Evolutionary conservation across 257 asterid genomes (phyloP), one percentile per base, ranked within the genome.

Genomic region (Forsythia viridissima): DNA sequence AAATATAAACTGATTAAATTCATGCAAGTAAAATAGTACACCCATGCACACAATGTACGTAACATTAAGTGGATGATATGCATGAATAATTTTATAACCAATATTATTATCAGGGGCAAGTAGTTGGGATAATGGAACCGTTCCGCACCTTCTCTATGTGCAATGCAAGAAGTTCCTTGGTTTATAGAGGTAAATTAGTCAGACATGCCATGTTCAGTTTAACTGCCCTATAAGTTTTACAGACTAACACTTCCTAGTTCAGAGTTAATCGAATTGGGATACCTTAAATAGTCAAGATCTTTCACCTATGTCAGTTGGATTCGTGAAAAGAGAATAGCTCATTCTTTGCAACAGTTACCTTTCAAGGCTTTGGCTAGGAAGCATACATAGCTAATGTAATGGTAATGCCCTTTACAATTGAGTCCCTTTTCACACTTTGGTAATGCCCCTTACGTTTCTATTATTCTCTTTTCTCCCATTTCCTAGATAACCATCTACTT

Each of bases 1-100:
- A 83, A 74, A 75, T 51, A 70, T 36, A 66, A 79, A 51, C 72
- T 72, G 36, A 72, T 75, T 83, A 38, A 82, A 74, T 81, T 42
- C 51, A 42, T n/a, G 18, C 6, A 41, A 80, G 30, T 15, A 48
- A 40, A 30, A 30, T 41, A 66, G 52, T 41, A 36, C 11, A 24
- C 63, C n/a, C 5, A 2, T 13, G 70, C 41, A 76, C 37, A 65
- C 71, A 74, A 74, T 59, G 51, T 20, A 73, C 24, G 4, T 18
- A 8, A 79, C 44, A 46, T 34, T 43, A 72, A 20, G 63, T 38
- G 59, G 42, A n/a, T 39, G n/a, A 21, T 72, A 15, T 69, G 16
- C 39, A 34, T 42, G 13, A 68, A 42, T 42, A 9, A 36, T 3
- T 12, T 5, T 8, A 21, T n/a, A 55, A 34, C 67, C 37, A 46